A percentile compares a stretch with the other conserved stretches of the same genome.
These are phyloP conservation scores for Tillandsia fasciculata DNA, from an alignment of 176 grass and related monocot species.

Conservation along the genomic window DNA sequence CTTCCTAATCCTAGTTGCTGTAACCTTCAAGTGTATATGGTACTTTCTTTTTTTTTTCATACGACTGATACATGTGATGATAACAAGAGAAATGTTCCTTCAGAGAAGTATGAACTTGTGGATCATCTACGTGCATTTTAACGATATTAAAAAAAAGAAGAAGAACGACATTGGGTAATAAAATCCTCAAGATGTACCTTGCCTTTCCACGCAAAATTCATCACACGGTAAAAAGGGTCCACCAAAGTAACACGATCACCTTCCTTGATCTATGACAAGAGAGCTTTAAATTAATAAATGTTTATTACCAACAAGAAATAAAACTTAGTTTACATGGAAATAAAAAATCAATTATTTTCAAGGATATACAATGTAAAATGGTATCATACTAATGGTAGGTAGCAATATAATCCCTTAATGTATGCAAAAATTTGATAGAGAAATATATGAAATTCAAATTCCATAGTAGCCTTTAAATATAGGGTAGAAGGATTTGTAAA, in stretches of 20 bases:
- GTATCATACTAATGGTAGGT: neutral
- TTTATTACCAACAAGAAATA: neutral
- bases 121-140: neutral
- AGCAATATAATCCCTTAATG: too few relatives aligned
- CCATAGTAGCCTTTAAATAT: too few relatives aligned
- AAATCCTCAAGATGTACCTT: slow-evolving; percentile 23
- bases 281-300: slow-evolving; percentile 13
- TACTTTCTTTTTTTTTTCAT: neutral
- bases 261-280: slow-evolving; percentile 61
- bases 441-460: too few relatives aligned
- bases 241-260: slow-evolving; percentile 47
- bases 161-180: neutral
- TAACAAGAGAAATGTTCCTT: neutral
- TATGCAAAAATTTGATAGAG: too few relatives aligned
- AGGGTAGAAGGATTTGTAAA: too few relatives aligned
- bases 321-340: slow-evolving; percentile 1
- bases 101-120: too few relatives aligned
- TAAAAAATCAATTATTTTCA: neutral
- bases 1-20: too few relatives aligned
- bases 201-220: slow-evolving; percentile 47
- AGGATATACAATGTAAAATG: neutral
- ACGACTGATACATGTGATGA: neutral
- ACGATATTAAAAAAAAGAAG: neutral
- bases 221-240: slow-evolving; percentile 47
- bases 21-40: neutral